Evolutionary conservation across 345 rosid species (phyloP), one percentile per base, ranked within the genome.

Genomic region (Garcia nutans): DNA sequence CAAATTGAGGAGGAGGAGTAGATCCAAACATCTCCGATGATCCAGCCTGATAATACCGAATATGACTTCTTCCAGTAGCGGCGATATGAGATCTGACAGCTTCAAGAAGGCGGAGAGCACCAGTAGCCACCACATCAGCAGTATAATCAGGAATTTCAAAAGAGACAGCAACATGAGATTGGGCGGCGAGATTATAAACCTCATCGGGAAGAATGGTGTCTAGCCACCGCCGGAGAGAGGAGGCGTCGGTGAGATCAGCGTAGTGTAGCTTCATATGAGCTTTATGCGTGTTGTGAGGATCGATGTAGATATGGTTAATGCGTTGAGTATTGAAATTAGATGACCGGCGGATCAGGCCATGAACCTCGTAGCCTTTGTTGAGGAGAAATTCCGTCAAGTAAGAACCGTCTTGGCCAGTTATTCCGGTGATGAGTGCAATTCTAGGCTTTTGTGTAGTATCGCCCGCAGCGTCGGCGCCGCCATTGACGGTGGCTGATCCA

Each of bases 311-410:
- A 84, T 95, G 97, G 76, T 93, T 89, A 79, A 95, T 87, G 10
- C 98, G 97, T 82, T 95, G 97, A 71, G 99, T 95, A 80, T 95
- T 95, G 89, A 90, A 95, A 52, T 95, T 93, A n/a, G 99, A 95
- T 1, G 99, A 95, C 0, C 99, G 86, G 10, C 99, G 97, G 82
- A 95, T 95, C 60, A 95, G 80, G 33, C 99, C 99, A 67, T 95
- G 98, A 42, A 90, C 97, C 70, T 89, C 81, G 77, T 93, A 93
- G 31, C 96, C 99, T 70, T 91, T 93, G 59, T 76, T 56, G 71
- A 95, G 96, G 47, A 95, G 88, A 79, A 95, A 89, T 75, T 95
- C 94, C 0, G 99, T 91, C 31, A 95, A 91, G 82, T 95, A 95
- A 0, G 99, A 95, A 12, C 99, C 99, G 58, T 95, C 99, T 58